Conservation (phyloP, 106 monocot genomes). For the Hemerocallis citrina region DNA sequence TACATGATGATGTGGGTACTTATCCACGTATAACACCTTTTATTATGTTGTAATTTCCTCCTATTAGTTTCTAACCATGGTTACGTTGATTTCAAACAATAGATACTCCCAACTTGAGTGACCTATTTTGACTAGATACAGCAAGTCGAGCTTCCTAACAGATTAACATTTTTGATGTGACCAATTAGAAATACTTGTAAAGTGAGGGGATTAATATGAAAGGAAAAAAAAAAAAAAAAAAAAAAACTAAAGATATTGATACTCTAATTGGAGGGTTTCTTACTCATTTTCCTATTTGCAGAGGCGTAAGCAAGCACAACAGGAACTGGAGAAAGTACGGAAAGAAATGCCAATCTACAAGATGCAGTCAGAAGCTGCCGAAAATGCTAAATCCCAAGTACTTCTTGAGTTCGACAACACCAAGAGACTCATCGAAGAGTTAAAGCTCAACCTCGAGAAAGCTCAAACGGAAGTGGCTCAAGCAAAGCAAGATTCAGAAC, state of each 20-base stretch:
- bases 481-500: conserved; percentile 26
- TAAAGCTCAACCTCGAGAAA: conserved; percentile 20
- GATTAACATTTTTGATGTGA: too few relatives aligned
- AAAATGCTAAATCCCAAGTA: conserved; percentile 14
- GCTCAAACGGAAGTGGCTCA: conserved; percentile 17
- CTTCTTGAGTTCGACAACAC: conserved; percentile 6
- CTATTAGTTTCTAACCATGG: too few relatives aligned
- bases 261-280: not conserved
- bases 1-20: too few relatives aligned
- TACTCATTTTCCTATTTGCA: not conserved
- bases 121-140: too few relatives aligned
- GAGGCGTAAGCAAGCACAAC: conserved; percentile 13
- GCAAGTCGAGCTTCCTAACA: too few relatives aligned
- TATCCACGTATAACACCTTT: too few relatives aligned
- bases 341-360: conserved; percentile 17
- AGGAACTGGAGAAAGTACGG: conserved; percentile 13
- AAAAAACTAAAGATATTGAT: not conserved
- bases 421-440: conserved; percentile 17
- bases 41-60: too few relatives aligned
- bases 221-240: too few relatives aligned
- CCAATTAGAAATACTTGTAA: too few relatives aligned
- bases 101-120: too few relatives aligned
- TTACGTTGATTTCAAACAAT: too few relatives aligned
- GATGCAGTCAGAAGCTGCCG: conserved; percentile 16
- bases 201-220: too few relatives aligned